Conservation (phyloP, 2,329 filamentous ascomycete genomes). For the Teratosphaeriaceae sp. region DNA sequence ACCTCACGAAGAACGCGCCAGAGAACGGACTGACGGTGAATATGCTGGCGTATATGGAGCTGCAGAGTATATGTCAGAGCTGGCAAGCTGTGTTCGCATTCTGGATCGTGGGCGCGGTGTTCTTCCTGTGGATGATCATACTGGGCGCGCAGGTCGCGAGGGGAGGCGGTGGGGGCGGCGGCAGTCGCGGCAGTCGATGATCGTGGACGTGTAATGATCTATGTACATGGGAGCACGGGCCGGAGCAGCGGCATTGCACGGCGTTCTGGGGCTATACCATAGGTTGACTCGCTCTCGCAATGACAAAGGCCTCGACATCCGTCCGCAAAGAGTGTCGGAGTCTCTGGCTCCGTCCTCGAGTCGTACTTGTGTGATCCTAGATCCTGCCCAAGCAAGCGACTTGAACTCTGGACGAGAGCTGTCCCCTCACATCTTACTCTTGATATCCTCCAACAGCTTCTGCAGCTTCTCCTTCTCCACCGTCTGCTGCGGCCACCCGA, state of each 20-base stretch:
- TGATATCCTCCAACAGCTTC: constrained; percentile 73
- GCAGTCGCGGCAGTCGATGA: neutral
- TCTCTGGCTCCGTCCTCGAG: too few relatives aligned
- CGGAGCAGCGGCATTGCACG: neutral
- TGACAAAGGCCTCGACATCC: too few relatives aligned
- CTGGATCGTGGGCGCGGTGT: constrained; percentile 56
- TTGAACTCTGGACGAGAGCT: too few relatives aligned
- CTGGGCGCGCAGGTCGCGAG: constrained; percentile 39
- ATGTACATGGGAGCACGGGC: neutral
- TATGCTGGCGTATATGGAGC: constrained; percentile 57
- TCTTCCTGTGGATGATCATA: constrained; percentile 60
- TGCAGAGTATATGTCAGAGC: constrained; percentile 56
- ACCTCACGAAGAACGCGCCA: constrained; percentile 46
- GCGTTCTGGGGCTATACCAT: too few relatives aligned
- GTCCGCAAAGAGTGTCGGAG: too few relatives aligned
- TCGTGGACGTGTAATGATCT: neutral
- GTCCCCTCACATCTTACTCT: constrained; percentile 69
- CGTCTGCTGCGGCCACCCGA: constrained; percentile 70
- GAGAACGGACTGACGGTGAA: constrained; percentile 44
- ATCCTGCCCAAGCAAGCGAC: too few relatives aligned
- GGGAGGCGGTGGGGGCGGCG: constrained; percentile 21
- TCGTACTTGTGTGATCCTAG: too few relatives aligned
- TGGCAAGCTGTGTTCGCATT: constrained; percentile 60
- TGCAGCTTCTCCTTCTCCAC: constrained; percentile 79
- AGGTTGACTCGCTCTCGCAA: too few relatives aligned